Conservation (phyloP, 805 yeast species). For the Ogataea nonfermentans region DNA sequence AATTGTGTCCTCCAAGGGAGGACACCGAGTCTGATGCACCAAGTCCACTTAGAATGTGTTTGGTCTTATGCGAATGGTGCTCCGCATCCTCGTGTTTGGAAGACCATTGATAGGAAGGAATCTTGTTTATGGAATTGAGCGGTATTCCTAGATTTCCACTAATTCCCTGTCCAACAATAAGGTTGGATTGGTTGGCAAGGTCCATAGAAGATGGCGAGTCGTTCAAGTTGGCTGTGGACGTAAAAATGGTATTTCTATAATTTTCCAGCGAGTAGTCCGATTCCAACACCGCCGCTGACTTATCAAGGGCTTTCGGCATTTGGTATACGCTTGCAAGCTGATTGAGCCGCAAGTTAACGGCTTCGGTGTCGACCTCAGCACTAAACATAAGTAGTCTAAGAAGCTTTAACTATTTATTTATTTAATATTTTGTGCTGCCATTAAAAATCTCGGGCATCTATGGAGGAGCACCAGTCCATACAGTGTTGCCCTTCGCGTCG, state of each 20-base stretch:
- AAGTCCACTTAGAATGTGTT: conserved; percentile 26
- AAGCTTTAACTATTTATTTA: conserved; percentile 1
- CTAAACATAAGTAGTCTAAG: conserved; percentile 18
- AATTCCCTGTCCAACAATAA: conserved; percentile 37
- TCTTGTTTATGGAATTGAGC: conserved; percentile 29
- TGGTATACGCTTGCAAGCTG: conserved; percentile 23
- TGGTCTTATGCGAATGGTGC: conserved; percentile 25
- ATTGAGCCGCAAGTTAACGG: conserved; percentile 20
- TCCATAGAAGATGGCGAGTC: conserved; percentile 22
- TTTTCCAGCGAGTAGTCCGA: conserved; percentile 21
- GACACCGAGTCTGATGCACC: conserved; percentile 27
- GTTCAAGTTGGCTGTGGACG: conserved; percentile 21
- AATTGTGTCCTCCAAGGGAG: conserved; percentile 26
- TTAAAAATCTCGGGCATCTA: conserved; percentile 3
- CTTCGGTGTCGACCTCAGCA: conserved; percentile 14
- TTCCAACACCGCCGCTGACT: conserved; percentile 16
- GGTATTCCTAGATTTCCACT: conserved; percentile 34
- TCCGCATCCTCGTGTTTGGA: conserved; percentile 33
- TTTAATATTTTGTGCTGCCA: not conserved
- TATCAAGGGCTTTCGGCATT: conserved; percentile 20
- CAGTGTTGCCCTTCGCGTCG: conserved; percentile 46
- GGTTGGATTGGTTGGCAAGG: conserved; percentile 18
- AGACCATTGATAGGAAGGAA: conserved; percentile 36
- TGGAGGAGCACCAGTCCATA: conserved; percentile 55
- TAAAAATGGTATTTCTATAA: conserved; percentile 26